Conservation (phyloP, 345 rosid genomes). For the Bretschneidera sinensis region DNA sequence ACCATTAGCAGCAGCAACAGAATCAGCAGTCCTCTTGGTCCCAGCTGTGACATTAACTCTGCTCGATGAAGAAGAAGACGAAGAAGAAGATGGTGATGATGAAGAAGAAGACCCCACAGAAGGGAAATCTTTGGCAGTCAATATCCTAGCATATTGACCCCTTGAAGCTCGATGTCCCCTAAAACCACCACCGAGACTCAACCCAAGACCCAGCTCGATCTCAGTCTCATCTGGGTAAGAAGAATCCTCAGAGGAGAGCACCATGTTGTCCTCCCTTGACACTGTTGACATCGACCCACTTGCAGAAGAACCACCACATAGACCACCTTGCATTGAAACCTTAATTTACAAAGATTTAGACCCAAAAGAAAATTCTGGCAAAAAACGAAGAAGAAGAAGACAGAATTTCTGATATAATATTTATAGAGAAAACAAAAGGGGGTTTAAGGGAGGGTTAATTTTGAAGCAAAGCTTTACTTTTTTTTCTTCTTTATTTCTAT, state of each 20-base stretch:
- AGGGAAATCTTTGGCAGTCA: constrained; percentile 54
- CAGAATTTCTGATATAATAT: too few relatives aligned
- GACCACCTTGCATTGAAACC: background rate
- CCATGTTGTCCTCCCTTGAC: constrained; percentile 49
- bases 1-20: constrained; percentile 41
- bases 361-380: too few relatives aligned
- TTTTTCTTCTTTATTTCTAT: too few relatives aligned
- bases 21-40: constrained; percentile 66
- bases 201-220: constrained; percentile 57
- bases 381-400: too few relatives aligned
- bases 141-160: constrained; percentile 38
- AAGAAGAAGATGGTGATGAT: constrained; percentile 33
- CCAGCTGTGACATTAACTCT: constrained; percentile 48
- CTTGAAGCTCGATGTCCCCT: constrained; percentile 23
- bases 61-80: constrained; percentile 52
- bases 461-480: too few relatives aligned
- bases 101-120: constrained; percentile 25
- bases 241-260: constrained; percentile 71
- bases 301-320: constrained; percentile 29
- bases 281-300: constrained; percentile 45
- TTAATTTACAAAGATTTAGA: too few relatives aligned
- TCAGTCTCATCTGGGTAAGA: constrained; percentile 58
- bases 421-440: too few relatives aligned
- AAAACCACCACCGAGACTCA: constrained; percentile 45
- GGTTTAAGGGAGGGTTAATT: too few relatives aligned